These are phyloP conservation scores for Kitagawia praeruptora DNA, from an alignment of 129 eudicot species.

Conservation along the genomic window DNA sequence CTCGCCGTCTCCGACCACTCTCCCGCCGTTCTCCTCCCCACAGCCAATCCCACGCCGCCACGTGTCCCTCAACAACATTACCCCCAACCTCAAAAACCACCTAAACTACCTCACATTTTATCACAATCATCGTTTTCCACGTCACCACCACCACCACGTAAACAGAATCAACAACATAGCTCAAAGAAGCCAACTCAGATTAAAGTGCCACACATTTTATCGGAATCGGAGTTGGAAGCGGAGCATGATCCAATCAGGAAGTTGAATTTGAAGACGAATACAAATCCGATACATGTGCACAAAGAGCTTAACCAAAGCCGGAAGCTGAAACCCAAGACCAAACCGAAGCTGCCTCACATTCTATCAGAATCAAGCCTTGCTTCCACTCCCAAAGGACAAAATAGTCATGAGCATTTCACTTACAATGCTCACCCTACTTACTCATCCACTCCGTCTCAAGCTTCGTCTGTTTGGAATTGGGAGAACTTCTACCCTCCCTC, in stretches of 20 bases:
- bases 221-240: background rate
- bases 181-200: too few species aligned
- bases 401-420: constrained; percentile 19
- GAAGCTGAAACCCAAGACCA: background rate
- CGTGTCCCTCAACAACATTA: constrained; percentile 20
- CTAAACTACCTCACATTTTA: constrained; percentile 61
- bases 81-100: constrained; percentile 24
- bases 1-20: constrained; percentile 67
- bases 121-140: constrained; percentile 67
- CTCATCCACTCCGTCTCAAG: constrained; percentile 59
- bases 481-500: constrained; percentile 94
- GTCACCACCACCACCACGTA: background rate
- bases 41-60: constrained; percentile 26
- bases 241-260: background rate
- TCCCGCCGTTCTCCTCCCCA: constrained; percentile 70
- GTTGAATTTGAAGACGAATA: background rate
- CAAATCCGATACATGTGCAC: too few species aligned
- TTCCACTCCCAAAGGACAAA: constrained; percentile 2
- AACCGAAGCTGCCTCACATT: background rate
- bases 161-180: background rate
- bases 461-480: constrained; percentile 95
- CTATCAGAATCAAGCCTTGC: constrained; percentile 1
- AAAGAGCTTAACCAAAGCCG: background rate
- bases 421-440: constrained; percentile 53
- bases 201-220: background rate